Evolutionary conservation across 768 basidiomycete species (phyloP), one percentile per base, ranked within the genome.

Genomic region (Terana coerulea): DNA sequence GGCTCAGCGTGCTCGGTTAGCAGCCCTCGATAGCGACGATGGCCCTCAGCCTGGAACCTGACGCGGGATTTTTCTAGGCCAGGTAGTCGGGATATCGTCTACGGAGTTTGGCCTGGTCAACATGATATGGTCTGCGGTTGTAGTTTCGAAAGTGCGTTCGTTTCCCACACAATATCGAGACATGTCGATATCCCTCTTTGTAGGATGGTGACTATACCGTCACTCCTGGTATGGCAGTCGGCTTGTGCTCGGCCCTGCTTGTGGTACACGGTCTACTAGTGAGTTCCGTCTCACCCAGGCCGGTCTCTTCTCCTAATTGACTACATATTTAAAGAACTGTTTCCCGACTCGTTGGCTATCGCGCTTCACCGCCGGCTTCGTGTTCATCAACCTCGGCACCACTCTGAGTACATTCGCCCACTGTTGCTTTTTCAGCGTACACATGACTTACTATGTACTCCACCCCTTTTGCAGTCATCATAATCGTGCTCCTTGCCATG

Each of bases 381-480:
- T 94, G 3, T 94, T 94, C 64, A 74, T 94, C 60, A 94, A 95
- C 66, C 73, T 94, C 45, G 91, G 91, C 30, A 75, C 87, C 6
- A 87, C 90, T 4, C 68, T 86, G 53, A 57, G 78, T 69, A 25
- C 25, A 43, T 35, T 15, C 30, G 9, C 5, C 30, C 15, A 35
- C 26, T n/a, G 42, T 31, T 17, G 8, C 10, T 3, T 12, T 54
- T n/a, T n/a, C n/a, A n/a, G n/a, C n/a, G n/a, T n/a, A n/a, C n/a
- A n/a, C n/a, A n/a, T n/a, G n/a, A n/a, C n/a, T n/a, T n/a, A n/a
- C n/a, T 35, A 1, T n/a, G n/a, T 17, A n/a, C n/a, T n/a, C n/a
- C n/a, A n/a, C 26, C 19, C 41, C 19, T 21, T 14, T 0, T 9
- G 1, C 51, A 88, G 83, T 91, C 22, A 92, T 94, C 60, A 85